These are phyloP conservation scores for Pyrenophora seminiperda DNA, from an alignment of 2,329 filamentous ascomycete genomes.

Conservation along the genomic window DNA sequence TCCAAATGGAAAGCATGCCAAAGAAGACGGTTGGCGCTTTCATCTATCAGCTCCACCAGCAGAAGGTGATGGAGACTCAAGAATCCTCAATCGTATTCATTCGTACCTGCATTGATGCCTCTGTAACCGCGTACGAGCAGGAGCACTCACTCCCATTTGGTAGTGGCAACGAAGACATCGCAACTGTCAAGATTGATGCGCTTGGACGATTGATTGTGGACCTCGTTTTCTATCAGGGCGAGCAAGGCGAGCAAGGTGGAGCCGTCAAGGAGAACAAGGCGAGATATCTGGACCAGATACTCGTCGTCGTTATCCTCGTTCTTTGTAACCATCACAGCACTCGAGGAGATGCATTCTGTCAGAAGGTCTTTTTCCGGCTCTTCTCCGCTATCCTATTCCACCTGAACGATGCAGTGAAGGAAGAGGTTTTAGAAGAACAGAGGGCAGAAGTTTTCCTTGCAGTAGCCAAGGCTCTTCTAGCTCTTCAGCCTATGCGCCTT, in stretches of 20 bases:
- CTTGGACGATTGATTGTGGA: slow-evolving; percentile 79
- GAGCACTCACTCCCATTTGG: slow-evolving; percentile 63
- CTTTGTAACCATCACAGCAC: slow-evolving; percentile 84
- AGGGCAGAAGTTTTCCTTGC: slow-evolving; percentile 72
- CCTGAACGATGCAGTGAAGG: slow-evolving; percentile 64
- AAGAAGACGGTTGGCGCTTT: slow-evolving; percentile 76
- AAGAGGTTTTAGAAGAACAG: slow-evolving; percentile 54
- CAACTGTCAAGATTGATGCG: slow-evolving; percentile 73
- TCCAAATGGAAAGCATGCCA: slow-evolving; percentile 76
- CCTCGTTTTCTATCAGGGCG: slow-evolving; percentile 73
- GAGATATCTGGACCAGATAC: slow-evolving; percentile 74
- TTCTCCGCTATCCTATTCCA: slow-evolving; percentile 84
- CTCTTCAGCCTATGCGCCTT: slow-evolving; percentile 75
- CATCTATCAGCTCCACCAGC: slow-evolving; percentile 79
- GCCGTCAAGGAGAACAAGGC: slow-evolving; percentile 67
- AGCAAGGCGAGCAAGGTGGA: slow-evolving; percentile 61
- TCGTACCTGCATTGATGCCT: slow-evolving; percentile 78
- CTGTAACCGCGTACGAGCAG: slow-evolving; percentile 78
- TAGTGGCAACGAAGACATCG: slow-evolving; percentile 62
- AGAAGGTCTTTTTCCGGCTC: slow-evolving; percentile 88
- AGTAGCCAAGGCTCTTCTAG: slow-evolving; percentile 72
- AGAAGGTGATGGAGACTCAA: slow-evolving; percentile 71
- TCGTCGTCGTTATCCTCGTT: slow-evolving; percentile 78
- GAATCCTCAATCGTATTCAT: slow-evolving; percentile 82
- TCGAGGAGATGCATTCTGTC: slow-evolving; percentile 80